Base-by-base conservation (phyloP, 192 early-diverging fungal species). In the Kickxella alabastrina region DNA sequence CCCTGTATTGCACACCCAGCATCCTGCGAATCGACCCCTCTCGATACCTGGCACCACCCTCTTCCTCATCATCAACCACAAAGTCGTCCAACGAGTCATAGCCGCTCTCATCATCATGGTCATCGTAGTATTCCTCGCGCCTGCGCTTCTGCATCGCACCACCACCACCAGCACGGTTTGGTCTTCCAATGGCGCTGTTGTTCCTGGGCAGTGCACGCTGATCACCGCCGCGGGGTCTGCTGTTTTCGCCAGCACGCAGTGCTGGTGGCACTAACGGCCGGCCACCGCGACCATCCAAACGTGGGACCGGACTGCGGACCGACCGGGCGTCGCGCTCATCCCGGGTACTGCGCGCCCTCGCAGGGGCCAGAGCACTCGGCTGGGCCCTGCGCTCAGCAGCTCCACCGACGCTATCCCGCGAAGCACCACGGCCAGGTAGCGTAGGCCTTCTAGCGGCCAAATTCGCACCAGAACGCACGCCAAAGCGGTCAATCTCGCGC, bases 1-100 rank as follows among this genome's bases (percentile, higher is more conserved):
- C 57, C n/a, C 45, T 66, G 46, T 76, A 76, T 19, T 52, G 52
- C 36, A 69, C 66, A 12, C 67, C 73, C 25, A 76, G 23, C 57
- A 76, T 69, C 50, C 56, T 54, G 34, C 66, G 56, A 19, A 76
- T 70, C 4, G 65, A 45, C 3, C 66, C 73, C 10, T 37, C 73
- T 12, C 73, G 57, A 25, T 76, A 76, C 10, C 35, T 15, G 25
- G 23, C 57, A 8, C 41, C 43, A 10, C 42, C 65, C 12, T 69
- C 66, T 3, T 68, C 72, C 5, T 76, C 73, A 23, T 76, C 73
- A 12, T 76, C 73, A 1, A 76, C 73, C 17, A 76, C 38, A 70
- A 76, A 76, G 46, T 76, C 73, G 24, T 76, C 73, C 62, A 76
- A 18, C 14, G 73, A 76, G 43, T 76, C 67, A 8, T 69, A 65